phyloP scores from a whole-genome alignment of 164 flowering plant species.

The Platanus orientalis region DNA sequence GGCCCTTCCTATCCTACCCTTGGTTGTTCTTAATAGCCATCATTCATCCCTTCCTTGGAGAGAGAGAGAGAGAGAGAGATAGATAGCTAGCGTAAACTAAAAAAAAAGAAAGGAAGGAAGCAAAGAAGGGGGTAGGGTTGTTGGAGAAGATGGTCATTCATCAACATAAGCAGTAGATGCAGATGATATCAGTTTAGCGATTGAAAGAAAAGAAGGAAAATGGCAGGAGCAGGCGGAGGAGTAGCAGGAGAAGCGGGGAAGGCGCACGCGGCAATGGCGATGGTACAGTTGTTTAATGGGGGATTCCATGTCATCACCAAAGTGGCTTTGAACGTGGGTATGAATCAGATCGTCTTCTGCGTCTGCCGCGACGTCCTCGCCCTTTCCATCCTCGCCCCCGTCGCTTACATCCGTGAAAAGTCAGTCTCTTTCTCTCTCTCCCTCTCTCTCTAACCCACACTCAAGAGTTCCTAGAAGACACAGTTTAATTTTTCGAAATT shows the following conservation, averaged over 20 bases:
- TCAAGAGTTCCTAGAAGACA: no score
- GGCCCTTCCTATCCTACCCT: no score
- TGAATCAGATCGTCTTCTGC: slow-evolving; percentile 90
- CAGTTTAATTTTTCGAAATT: no score
- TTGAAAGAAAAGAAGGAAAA: not conserved
- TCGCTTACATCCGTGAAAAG: slow-evolving; percentile 74
- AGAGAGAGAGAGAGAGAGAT: no score
- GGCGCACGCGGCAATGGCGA: slow-evolving; percentile 75
- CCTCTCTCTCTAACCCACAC: not conserved
- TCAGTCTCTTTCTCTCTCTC: slow-evolving; percentile 15
- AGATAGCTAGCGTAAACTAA: no score
- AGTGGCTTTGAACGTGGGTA: slow-evolving; percentile 81
- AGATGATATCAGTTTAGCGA: no score
- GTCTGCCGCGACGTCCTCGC: slow-evolving; percentile 81
- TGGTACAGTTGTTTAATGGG: slow-evolving; percentile 71
- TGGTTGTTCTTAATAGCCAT: no score
- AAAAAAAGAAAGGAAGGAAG: no score
- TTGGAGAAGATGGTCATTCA: no score
- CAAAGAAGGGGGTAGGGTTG: no score
- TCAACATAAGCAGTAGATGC: no score
- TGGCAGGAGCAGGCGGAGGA: slow-evolving; percentile 7
- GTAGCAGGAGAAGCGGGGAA: slow-evolving; percentile 32
- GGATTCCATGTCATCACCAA: slow-evolving; percentile 92
- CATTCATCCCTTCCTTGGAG: no score
- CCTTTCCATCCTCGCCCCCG: slow-evolving; percentile 75